Evolutionary conservation across 129 eudicot species (phyloP).

Genomic region (Gnaphalium uliginosum): DNA sequence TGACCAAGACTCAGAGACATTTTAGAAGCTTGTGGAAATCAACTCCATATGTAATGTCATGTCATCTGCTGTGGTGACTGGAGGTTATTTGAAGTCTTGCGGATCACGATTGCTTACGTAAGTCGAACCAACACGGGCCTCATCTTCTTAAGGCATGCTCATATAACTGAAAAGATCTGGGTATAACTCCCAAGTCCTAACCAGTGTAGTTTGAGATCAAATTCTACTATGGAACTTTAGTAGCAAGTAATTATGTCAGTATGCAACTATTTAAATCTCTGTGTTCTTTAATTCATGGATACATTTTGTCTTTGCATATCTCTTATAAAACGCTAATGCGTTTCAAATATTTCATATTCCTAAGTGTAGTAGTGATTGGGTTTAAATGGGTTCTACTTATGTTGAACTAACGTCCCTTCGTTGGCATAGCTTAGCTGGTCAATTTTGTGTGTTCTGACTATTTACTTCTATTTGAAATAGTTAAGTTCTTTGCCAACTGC

Average conservation of each 20-base stretch:
- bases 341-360: background rate
- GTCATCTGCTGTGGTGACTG: background rate
- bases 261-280: background rate
- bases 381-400: background rate
- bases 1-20: background rate
- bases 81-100: constrained; percentile 6
- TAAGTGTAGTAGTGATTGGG: too few species aligned
- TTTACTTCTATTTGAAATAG: constrained; percentile 35
- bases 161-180: too few species aligned
- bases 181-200: too few species aligned
- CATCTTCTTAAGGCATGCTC: background rate
- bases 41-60: constrained; percentile 4
- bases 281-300: background rate
- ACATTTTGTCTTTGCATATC: background rate
- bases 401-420: background rate
- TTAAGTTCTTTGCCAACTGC: constrained; percentile 40
- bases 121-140: background rate
- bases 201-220: too few species aligned
- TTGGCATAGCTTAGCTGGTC: background rate
- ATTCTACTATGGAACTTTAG: background rate
- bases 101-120: background rate
- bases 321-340: background rate
- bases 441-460: constrained; percentile 2
- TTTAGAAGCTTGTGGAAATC: background rate
- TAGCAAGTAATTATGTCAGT: background rate